Base-by-base conservation (phyloP, 2,329 filamentous ascomycete genomes). In the Paecilomyces niveus region DNA sequence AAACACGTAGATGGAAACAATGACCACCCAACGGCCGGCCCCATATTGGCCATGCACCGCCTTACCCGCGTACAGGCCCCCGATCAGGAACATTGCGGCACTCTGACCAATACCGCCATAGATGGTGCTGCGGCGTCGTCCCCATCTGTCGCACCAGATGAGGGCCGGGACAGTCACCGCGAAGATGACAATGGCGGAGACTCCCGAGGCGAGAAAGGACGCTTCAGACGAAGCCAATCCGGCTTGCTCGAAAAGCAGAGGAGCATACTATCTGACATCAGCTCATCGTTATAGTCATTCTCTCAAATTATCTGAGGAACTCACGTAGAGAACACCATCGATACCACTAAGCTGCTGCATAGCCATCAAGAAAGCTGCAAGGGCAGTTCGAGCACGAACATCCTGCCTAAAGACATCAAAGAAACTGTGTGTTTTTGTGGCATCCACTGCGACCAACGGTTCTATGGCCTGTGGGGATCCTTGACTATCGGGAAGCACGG, bases 291-390 rank as follows among this genome's bases (percentile, higher is more conserved):
- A 18, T 31, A 61, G 54, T 11, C 15, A 39, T 3, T 33, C 7
- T 4, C 13, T 4, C 45, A 51, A 3, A n/a, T 15, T 29, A 18
- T 54, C 33, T 2, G 50, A 2, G 24, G 8, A 49, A 73, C 78
- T 67, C 13, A 39, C 35, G n/a, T 39, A 39, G 11, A 85, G 74
- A 4, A 87, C 79, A 0, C 82, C 85, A 62, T 88, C 85, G 54
- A 87, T 87, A 0, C 85, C 84, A 29, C 77, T 82, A 0, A 87
- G 71, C 63, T 88, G 85, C 32, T 83, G 78, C 76, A 85, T 83
- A 1, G 76, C 79, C 67, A 87, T 79, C 56, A 85, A 68, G 60
- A 86, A 86, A 0, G 83, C 73, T 0, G 79, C 83, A 18, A 86
- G 69, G 0, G 76, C 68, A 0, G 82, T 84, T 2, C 78, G 74